Percentiles rank a stretch among this genome's conserved stretches.
Evolutionary conservation across 83 land plant genomes (phyloP).

Genomic region (Diphasiastrum complanatum): DNA sequence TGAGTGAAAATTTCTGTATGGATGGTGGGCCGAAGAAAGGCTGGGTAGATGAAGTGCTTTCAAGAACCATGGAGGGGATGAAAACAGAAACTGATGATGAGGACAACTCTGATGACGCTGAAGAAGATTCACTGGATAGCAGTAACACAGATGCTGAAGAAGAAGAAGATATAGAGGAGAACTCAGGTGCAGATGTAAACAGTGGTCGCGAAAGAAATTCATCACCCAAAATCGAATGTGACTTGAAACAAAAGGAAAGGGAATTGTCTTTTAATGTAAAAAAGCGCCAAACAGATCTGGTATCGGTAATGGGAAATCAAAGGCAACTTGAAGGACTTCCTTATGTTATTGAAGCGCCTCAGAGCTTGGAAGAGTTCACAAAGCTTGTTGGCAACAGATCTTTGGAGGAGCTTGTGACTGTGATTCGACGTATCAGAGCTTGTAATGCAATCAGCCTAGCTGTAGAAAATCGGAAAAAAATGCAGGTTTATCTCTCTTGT

Average conservation of each 20-base stretch:
- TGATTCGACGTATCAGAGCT: conserved; percentile 58
- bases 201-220: conserved; percentile 22
- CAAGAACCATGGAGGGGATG: conserved; percentile 26
- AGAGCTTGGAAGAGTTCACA: conserved; percentile 43
- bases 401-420: conserved; percentile 45
- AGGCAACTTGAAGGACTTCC: conserved; percentile 38
- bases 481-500: conserved; percentile 70
- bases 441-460: conserved; percentile 66
- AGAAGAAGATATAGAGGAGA: conserved; percentile 33
- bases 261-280: background rate
- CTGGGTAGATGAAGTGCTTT: conserved; percentile 77
- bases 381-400: conserved; percentile 54
- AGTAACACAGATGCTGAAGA: background rate
- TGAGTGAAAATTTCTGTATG: conserved; percentile 70
- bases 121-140: conserved; percentile 26
- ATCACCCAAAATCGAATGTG: conserved; percentile 16
- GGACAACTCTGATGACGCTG: conserved; percentile 17
- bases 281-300: conserved; percentile 3
- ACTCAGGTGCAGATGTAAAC: conserved; percentile 6
- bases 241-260: conserved; percentile 19
- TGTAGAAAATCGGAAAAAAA: conserved; percentile 81
- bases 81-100: conserved; percentile 21
- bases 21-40: conserved; percentile 48
- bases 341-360: conserved; percentile 72
- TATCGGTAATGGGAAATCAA: conserved; percentile 14